These are phyloP conservation scores for Dunaliella sp. DNA, from an alignment of 139 green algal species.

Conservation along the genomic window DNA sequence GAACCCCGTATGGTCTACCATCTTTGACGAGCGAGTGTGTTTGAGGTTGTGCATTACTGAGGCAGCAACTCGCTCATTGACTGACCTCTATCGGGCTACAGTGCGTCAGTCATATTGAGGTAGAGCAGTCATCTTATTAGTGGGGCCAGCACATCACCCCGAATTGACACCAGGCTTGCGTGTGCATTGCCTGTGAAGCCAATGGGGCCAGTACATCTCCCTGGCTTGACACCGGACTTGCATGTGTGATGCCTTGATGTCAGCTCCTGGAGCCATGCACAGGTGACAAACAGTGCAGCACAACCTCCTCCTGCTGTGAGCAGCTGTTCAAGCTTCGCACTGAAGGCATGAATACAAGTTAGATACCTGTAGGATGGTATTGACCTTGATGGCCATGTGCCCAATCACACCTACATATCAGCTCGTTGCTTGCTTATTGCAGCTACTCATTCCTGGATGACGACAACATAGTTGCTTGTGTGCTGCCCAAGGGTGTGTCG, in stretches of 20 bases:
- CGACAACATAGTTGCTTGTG: slow-evolving; percentile 71
- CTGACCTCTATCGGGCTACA: too few relatives aligned
- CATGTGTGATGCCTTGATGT: too few relatives aligned
- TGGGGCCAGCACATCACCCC: too few relatives aligned
- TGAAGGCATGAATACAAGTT: background rate
- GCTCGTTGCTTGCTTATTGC: background rate
- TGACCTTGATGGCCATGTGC: background rate
- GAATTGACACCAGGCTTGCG: too few relatives aligned
- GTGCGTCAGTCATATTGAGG: background rate
- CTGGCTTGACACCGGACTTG: too few relatives aligned
- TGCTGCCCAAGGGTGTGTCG: slow-evolving; percentile 26
- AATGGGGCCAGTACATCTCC: too few relatives aligned
- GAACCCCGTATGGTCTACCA: too few relatives aligned
- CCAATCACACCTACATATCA: background rate
- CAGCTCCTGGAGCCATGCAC: background rate
- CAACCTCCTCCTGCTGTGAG: background rate
- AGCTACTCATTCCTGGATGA: slow-evolving; percentile 84
- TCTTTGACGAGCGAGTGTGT: slow-evolving; percentile 46
- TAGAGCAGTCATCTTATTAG: too few relatives aligned
- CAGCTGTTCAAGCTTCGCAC: background rate
- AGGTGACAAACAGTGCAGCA: background rate
- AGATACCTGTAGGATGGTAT: background rate
- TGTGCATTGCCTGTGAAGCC: too few relatives aligned
- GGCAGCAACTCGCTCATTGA: too few relatives aligned
- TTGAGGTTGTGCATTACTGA: too few relatives aligned